Evolutionary conservation across 495 filamentous ascomycete genomes (phyloP).

Genomic region (Letharia columbiana): DNA sequence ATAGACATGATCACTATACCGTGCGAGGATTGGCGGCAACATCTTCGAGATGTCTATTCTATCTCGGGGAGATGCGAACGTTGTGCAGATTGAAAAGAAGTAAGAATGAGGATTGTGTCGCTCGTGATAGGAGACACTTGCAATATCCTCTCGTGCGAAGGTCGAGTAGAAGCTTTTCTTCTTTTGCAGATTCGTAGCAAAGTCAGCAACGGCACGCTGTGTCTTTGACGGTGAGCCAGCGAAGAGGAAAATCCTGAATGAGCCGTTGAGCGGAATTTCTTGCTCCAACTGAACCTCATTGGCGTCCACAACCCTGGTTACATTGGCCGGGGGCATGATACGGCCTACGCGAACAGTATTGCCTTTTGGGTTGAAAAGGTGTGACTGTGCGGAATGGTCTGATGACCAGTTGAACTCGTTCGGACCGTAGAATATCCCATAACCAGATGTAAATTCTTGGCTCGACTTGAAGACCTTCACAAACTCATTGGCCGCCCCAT

Average conservation of each 20-base stretch:
- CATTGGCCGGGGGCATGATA: constrained; percentile 63
- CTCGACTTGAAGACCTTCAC: constrained; percentile 56
- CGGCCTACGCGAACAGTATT: constrained; percentile 59
- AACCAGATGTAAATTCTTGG: constrained; percentile 59
- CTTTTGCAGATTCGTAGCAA: constrained; percentile 54
- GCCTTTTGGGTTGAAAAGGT: constrained; percentile 53
- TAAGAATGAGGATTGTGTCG: constrained; percentile 70
- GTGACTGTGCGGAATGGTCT: constrained; percentile 61
- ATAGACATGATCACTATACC: constrained; percentile 78
- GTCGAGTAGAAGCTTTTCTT: constrained; percentile 59
- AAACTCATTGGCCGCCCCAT: constrained; percentile 49
- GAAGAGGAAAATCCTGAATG: constrained; percentile 80
- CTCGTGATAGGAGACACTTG: constrained; percentile 66
- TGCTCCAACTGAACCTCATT: constrained; percentile 84
- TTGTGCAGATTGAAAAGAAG: constrained; percentile 69
- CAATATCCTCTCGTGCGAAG: constrained; percentile 51
- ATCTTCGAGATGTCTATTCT: constrained; percentile 55
- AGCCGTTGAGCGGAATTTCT: constrained; percentile 76
- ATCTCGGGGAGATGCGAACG: constrained; percentile 57
- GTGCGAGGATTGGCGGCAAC: constrained; percentile 57
- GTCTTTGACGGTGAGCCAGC: constrained; percentile 57
- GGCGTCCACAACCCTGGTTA: constrained; percentile 75
- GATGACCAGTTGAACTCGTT: constrained; percentile 64
- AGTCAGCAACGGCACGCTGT: constrained; percentile 54
- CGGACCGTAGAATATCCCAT: constrained; percentile 53